Evolutionary conservation across 306 rosid genomes (phyloP).

Genomic region (Fragaria iinumae): DNA sequence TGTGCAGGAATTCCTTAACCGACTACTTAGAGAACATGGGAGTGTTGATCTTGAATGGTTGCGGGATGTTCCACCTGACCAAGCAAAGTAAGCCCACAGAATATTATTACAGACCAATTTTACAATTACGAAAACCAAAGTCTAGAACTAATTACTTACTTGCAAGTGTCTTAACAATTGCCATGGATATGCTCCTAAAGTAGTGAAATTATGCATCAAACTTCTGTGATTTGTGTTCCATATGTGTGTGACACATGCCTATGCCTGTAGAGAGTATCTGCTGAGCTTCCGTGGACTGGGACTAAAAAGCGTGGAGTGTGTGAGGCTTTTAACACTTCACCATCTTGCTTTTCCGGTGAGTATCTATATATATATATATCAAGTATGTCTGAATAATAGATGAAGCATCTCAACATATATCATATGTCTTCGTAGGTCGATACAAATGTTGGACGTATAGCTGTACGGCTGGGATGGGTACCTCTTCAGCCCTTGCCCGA

Average conservation of each 20-base stretch:
- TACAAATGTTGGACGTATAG: slow-evolving; percentile 99
- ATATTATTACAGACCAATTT: slow-evolving; percentile 26
- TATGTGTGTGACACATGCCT: not conserved
- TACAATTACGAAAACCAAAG: not conserved
- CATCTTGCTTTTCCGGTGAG: slow-evolving; percentile 99
- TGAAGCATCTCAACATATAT: slow-evolving; percentile 26
- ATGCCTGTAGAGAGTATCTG: slow-evolving; percentile 73
- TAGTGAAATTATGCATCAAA: slow-evolving; percentile 3
- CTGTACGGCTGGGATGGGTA: slow-evolving; percentile 99
- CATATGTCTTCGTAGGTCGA: slow-evolving; percentile 65
- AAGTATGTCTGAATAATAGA: slow-evolving; percentile 25
- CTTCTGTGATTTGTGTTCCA: slow-evolving; percentile 17
- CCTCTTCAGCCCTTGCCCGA: slow-evolving; percentile 99
- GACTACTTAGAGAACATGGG: slow-evolving; percentile 82
- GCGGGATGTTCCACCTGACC: slow-evolving; percentile 95
- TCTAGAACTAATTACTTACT: slow-evolving; percentile 18
- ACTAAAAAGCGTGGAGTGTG: slow-evolving; percentile 97
- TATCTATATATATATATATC: slow-evolving; percentile 3
- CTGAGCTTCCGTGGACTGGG: slow-evolving; percentile 94
- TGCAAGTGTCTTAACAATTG: slow-evolving; percentile 16
- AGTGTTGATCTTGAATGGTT: slow-evolving; percentile 90
- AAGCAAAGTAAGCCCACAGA: slow-evolving; percentile 73
- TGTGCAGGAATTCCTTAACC: slow-evolving; percentile 81
- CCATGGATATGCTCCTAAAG: slow-evolving; percentile 15
- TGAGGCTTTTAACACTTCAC: slow-evolving; percentile 96